phyloP scores from a whole-genome alignment of 1,139 yeast species.

The Lodderomyces margitis region DNA sequence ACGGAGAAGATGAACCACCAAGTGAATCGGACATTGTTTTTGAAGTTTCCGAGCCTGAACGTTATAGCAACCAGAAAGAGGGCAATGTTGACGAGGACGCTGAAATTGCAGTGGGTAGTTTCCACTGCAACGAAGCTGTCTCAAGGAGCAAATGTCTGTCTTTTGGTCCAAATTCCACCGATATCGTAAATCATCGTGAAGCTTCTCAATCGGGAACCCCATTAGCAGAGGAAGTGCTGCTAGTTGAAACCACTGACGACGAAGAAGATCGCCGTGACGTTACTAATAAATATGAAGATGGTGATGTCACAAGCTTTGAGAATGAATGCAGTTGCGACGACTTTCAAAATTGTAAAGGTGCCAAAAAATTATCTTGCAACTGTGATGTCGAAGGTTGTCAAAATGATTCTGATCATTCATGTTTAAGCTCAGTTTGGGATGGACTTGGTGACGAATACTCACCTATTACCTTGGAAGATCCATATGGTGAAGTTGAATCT shows the following conservation, averaged over 20 bases:
- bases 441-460: too few species aligned
- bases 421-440: background rate
- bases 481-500: too few species aligned
- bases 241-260: too few species aligned
- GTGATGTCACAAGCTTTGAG: background rate
- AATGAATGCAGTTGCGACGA: background rate
- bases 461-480: too few species aligned
- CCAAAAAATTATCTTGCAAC: background rate
- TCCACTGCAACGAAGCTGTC: too few species aligned
- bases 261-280: too few species aligned
- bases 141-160: too few species aligned
- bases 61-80: background rate
- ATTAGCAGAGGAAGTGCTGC: too few species aligned
- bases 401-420: background rate
- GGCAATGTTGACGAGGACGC: constrained; percentile 2
- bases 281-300: background rate
- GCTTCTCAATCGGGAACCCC: too few species aligned
- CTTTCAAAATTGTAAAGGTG: background rate
- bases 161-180: too few species aligned
- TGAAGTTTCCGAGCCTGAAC: background rate
- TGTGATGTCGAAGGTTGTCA: background rate
- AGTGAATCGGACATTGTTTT: constrained; percentile 6
- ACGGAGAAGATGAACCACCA: constrained; percentile 8
- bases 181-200: too few species aligned
- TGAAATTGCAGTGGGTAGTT: too few species aligned